Evolutionary conservation across 495 filamentous ascomycete species (phyloP), one percentile per base, ranked within the genome.

Genomic region (Trichoderma reesei): DNA sequence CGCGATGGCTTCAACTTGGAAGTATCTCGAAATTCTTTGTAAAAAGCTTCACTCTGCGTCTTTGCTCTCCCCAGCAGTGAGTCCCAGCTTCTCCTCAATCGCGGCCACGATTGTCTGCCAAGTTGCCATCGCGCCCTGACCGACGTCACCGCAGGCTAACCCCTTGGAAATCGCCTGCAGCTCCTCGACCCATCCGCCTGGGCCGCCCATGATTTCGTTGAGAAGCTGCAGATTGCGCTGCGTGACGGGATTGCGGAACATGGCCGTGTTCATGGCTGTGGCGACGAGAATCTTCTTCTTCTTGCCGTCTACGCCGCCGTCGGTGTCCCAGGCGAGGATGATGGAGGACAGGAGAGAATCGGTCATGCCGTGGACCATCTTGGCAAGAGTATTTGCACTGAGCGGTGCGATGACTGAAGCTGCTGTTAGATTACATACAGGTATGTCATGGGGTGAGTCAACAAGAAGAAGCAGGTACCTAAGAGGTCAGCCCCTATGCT

Each of bases 191-290:
- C 91, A 96, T 3, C 86, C 88, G 63, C 83, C 77, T 63, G 90
- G 69, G 63, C 84, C 74, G 39, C 82, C 85, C 89, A 90, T 92
- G 62, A 91, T 88, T n/a, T 87, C 83, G 64, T 83, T 76, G 41
- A 96, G 74, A 0, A 88, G 73, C n/a, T 71, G 68, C 10, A 96
- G 71, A 62, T 95, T 89, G 66, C 84, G 83, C 59, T 70, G 76
- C 0, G 91, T 96, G 44, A 96, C 74, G 18, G 92, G 92, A 74
- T 96, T 89, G 61, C 78, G 77, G 88, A 88, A 96, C 93, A 96
- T 96, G 3, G 85, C 86, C n/a, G 86, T 90, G 76, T 95, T 93
- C 90, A 95, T 92, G 14, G 86, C 84, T 51, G 78, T 77, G 1
- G 79, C 88, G 0, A 89, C 86, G 5, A 88, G 46, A 60, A 90